Base-by-base conservation (phyloP, 352 stramenopile species). In the Saprolegnia diclina region DNA sequence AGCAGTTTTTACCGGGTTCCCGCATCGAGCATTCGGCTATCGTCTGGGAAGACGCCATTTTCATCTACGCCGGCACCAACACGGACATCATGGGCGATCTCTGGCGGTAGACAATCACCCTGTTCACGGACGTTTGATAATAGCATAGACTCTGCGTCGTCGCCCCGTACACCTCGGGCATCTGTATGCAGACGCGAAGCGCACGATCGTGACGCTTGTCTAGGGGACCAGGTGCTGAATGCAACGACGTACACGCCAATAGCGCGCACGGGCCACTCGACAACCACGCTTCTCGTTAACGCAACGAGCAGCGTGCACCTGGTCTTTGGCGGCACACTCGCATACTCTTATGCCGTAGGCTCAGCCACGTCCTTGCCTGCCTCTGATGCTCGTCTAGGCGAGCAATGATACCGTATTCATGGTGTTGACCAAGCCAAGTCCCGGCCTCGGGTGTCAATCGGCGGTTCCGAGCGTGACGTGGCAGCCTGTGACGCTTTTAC, bases 1-100 rank as follows among this genome's bases (percentile, higher is more conserved):
- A 52, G 3, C 35, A 45, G 14, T 57, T 63, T 13, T 38, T 48
- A 19, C 63, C 63, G 5, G 63, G n/a, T 29, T 48, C n/a, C 18
- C 44, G 63, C 5, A n/a, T 52, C n/a, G 63, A 69, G 38, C 63
- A 69, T 24, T 24, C 63, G 22, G 35, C 63, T 14, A 24, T 61
- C n/a, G 53, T 63, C 18, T 69, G 63, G 63, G 63, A 69, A 29
- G 29, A 69, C 42, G 63, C 50, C 19, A 53, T 63, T 55, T 40
- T 62, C 29, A 69, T 69, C 63, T 69, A 69, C 42, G 63, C 42
- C 19, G 63, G 63, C 11, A 52, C 53, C 46, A 69, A 69, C 53
- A 69, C 63, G 10, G 50, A 44, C 32, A 48, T 69, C 63, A 69
- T 69, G 63, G 46, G 46, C 48, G 63, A 69, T 29, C 53, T 69